Conservation (phyloP, 176 grass and related monocot species). For the Lolium perenne region DNA sequence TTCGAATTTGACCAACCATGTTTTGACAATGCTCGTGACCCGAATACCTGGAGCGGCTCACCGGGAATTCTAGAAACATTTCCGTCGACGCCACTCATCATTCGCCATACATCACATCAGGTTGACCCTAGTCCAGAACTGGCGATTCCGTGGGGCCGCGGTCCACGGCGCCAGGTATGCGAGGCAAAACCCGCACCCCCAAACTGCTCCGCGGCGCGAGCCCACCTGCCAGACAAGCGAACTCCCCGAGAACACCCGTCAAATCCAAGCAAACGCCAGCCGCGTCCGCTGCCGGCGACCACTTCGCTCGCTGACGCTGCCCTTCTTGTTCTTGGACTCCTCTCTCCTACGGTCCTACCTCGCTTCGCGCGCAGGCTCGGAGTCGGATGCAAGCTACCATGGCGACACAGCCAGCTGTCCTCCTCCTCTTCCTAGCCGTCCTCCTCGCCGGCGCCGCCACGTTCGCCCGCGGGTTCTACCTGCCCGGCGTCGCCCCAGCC, state of each 20-base stretch:
- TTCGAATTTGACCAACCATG: too few species aligned
- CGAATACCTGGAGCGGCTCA: too few species aligned
- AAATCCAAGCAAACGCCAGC: slow-evolving; percentile 39
- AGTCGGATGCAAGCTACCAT: too few species aligned
- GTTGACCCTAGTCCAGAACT: slow-evolving; percentile 1
- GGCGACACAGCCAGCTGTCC: too few species aligned
- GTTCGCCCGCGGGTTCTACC: slow-evolving; percentile 64
- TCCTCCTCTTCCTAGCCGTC: not conserved
- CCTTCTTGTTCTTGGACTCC: too few species aligned
- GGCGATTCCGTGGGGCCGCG: slow-evolving; percentile 12
- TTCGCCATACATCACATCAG: too few species aligned
- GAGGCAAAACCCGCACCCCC: slow-evolving; percentile 31
- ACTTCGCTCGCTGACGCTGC: not conserved
- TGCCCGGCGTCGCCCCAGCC: slow-evolving; percentile 80
- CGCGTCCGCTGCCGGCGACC: slow-evolving; percentile 28
- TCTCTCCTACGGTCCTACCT: too few species aligned
- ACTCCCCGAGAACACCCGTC: not conserved
- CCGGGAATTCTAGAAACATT: too few species aligned
- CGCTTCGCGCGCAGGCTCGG: not conserved
- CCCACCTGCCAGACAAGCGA: slow-evolving; percentile 19
- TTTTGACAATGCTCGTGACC: too few species aligned
- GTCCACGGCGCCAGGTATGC: not conserved
- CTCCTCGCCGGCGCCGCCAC: slow-evolving; percentile 30
- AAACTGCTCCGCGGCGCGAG: not conserved
- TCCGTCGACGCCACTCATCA: too few species aligned